These are phyloP conservation scores for Puccinia horiana DNA, from an alignment of 1,284 basidiomycete species.

Conservation along the genomic window DNA sequence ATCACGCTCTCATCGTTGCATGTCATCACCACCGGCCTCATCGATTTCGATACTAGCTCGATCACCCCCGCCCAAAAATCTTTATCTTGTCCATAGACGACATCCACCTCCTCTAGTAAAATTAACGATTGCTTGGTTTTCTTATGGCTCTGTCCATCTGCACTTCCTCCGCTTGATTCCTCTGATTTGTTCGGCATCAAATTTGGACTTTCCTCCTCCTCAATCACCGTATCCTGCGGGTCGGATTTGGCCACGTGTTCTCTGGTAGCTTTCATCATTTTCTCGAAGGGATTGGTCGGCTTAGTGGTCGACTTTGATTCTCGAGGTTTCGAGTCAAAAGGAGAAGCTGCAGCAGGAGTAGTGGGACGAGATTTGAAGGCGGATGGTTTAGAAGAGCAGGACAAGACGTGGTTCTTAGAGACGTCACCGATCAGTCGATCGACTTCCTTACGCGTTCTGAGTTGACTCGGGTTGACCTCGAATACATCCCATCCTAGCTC, in stretches of 20 bases:
- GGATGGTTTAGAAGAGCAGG: constrained; percentile 49
- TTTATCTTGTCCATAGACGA: constrained; percentile 82
- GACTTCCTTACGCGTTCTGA: constrained; percentile 76
- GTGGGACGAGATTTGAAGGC: constrained; percentile 8
- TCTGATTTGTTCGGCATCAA: not conserved
- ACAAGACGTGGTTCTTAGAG: constrained; percentile 82
- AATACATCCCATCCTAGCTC: constrained; percentile 95
- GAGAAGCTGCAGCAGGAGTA: not conserved
- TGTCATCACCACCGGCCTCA: constrained; percentile 82
- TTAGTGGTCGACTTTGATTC: not conserved
- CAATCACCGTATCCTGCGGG: not conserved
- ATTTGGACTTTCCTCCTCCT: not conserved
- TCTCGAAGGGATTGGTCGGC: constrained; percentile 16
- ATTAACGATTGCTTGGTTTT: constrained; percentile 77
- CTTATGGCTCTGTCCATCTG: constrained; percentile 3
- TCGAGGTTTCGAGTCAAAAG: constrained; percentile 51
- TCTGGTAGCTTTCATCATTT: constrained; percentile 34
- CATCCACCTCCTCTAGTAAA: constrained; percentile 93
- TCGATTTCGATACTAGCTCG: constrained; percentile 75
- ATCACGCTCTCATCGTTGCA: constrained; percentile 71
- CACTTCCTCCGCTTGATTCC: not conserved
- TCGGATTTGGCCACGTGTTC: not conserved
- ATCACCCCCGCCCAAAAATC: constrained; percentile 88
- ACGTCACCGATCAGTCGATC: constrained; percentile 85
- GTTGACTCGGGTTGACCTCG: constrained; percentile 94